Percentiles rank a stretch among this genome's conserved stretches.
phyloP scores from a whole-genome alignment of 352 stramenopile genomes.

The Hyaloperonospora brassicae region DNA sequence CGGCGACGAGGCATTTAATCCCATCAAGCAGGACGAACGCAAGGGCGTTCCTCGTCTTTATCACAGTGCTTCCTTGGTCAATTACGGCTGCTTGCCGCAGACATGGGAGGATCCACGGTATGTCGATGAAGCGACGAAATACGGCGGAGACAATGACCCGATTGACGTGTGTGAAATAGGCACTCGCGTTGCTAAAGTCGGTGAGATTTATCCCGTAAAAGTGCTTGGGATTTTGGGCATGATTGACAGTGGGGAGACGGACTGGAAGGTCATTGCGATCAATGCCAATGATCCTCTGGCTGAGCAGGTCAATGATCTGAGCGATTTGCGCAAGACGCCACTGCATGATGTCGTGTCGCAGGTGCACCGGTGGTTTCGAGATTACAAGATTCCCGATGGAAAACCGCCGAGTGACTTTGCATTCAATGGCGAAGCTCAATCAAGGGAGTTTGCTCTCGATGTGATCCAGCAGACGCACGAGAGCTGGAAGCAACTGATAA shows the following conservation, averaged over 20 bases:
- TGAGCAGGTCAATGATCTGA: slow-evolving; percentile 90
- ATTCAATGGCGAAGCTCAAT: slow-evolving; percentile 91
- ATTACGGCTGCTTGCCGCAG: slow-evolving; percentile 98
- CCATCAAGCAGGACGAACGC: slow-evolving; percentile 97
- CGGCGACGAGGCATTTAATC: slow-evolving; percentile 86
- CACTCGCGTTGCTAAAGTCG: slow-evolving; percentile 76
- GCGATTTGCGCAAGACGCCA: slow-evolving; percentile 65
- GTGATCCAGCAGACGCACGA: slow-evolving; percentile 87
- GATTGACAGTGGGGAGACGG: slow-evolving; percentile 99
- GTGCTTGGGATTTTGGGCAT: slow-evolving; percentile 96
- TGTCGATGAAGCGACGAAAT: slow-evolving; percentile 89
- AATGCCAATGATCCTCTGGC: slow-evolving; percentile 93
- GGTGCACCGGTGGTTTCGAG: slow-evolving; percentile 94
- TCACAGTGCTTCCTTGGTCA: slow-evolving; percentile 84
- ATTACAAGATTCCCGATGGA: slow-evolving; percentile 99
- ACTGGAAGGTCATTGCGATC: slow-evolving; percentile 99
- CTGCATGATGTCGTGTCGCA: slow-evolving; percentile 60
- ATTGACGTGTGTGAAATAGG: slow-evolving; percentile 99
- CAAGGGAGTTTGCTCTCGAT: slow-evolving; percentile 80
- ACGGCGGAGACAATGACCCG: slow-evolving; percentile 95
- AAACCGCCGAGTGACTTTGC: slow-evolving; percentile 98
- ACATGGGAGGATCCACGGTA: slow-evolving; percentile 98
- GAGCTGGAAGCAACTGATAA: slow-evolving; percentile 81
- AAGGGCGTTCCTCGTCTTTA: slow-evolving; percentile 92
- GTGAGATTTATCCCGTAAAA: slow-evolving; percentile 95